Evolutionary conservation across 805 yeast species (phyloP), one percentile per base, ranked within the genome.

Genomic region (Sugiyamaella qingdaonensis): DNA sequence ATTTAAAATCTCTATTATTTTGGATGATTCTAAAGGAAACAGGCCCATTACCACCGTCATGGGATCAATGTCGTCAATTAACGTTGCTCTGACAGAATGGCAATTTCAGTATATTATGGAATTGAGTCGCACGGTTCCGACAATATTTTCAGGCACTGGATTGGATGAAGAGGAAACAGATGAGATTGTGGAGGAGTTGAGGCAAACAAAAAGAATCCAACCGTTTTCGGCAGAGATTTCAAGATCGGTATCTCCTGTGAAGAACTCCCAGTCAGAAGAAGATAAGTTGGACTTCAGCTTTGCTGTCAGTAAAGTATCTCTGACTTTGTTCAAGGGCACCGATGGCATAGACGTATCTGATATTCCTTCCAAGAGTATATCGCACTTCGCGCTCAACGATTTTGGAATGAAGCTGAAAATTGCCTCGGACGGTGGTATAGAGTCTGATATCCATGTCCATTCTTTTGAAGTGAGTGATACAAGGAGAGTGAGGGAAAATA

Each of bases 401-500:
- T 71, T 84, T 24, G 80, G 80, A 0, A 56, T 84, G 2, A 67
- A 71, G 21, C 74, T 86, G 49, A 61, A 68, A 4, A 72, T 85
- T 72, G 76, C 73, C 41, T 75, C 79, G 24, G 78, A 80, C 58
- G 78, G 84, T 0, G 77, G 80, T 32, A 77, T 80, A 51, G 76
- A 72, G 7, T 79, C 91, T 0, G 84, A 82, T 50, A 61, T 89
- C 8, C 80, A 79, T 52, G 75, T 89, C 29, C 78, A 81, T 41
- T 82, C 97, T 0, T 85, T 94, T 61, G 80, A 84, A 1, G 86
- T 91, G 2, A 81, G 79, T 51, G 99, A 94, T 68, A 79, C 82
- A 2, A 76, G 98, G 58, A 67, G 69, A 21, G 70, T 71, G 5
- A 78, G 78, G 18, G 81, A 77, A 31, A 92, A 86, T 70, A 81